Conservation (phyloP, 768 basidiomycete genomes). For the Trametes gibbosa region DNA sequence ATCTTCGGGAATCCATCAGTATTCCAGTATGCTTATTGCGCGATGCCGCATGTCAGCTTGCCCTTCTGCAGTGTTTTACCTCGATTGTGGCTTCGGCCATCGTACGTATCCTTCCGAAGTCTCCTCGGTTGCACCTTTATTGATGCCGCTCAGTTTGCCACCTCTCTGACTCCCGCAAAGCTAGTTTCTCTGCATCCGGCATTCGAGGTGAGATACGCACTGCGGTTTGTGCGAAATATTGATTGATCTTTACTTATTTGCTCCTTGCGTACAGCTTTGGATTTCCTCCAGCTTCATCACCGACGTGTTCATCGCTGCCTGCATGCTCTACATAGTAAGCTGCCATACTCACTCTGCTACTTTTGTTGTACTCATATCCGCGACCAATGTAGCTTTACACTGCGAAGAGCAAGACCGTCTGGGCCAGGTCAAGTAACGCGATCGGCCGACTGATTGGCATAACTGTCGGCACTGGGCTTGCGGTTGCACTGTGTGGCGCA, state of each 20-base stretch:
- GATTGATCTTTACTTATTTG: too few relatives aligned
- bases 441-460: constrained; percentile 1
- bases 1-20: background rate
- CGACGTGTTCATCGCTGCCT: constrained; percentile 27
- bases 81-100: constrained; percentile 13
- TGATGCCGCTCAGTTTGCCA: background rate
- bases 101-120: background rate
- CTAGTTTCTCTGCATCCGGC: background rate
- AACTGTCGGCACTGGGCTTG: constrained; percentile 6
- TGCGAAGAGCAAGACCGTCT: background rate
- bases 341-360: too few relatives aligned
- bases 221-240: too few relatives aligned
- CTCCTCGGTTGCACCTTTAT: too few relatives aligned
- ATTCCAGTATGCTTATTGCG: too few relatives aligned
- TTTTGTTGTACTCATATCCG: too few relatives aligned
- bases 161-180: background rate
- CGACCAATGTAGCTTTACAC: background rate
- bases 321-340: constrained; percentile 29
- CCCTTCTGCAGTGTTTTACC: constrained; percentile 13
- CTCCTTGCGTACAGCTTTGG: too few relatives aligned
- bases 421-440: background rate
- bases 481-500: constrained; percentile 5
- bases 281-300: constrained; percentile 25
- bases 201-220: too few relatives aligned
- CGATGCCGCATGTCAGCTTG: constrained; percentile 5